Conservation (phyloP, 768 basidiomycete species). For the Mycena indigotica region DNA sequence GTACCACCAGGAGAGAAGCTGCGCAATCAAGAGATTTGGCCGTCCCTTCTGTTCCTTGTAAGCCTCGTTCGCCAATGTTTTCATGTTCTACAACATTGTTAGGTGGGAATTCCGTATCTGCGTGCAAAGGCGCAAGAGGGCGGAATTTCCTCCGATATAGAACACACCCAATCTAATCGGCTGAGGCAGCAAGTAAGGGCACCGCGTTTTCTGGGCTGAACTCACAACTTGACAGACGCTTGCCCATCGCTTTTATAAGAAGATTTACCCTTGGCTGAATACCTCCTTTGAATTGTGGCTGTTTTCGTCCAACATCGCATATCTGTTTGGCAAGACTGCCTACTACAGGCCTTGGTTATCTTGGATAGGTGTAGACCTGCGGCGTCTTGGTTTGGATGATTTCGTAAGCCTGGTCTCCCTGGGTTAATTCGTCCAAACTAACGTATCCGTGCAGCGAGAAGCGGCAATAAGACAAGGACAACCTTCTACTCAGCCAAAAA, state of each 20-base stretch:
- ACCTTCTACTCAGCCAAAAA: conserved; percentile 30
- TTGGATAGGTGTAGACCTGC: conserved; percentile 82
- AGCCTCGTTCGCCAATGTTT: conserved; percentile 28
- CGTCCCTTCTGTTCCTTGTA: conserved; percentile 81
- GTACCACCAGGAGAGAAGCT: conserved; percentile 68
- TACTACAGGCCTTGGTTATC: conserved; percentile 91
- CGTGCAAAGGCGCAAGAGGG: conserved; percentile 90
- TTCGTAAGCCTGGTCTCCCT: conserved; percentile 47
- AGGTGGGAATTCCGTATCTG: conserved; percentile 90
- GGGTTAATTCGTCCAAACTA: conserved; percentile 7
- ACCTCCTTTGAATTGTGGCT: conserved; percentile 79
- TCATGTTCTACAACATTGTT: not conserved
- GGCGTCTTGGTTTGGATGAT: conserved; percentile 78
- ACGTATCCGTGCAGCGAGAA: conserved; percentile 39
- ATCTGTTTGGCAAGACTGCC: conserved; percentile 84
- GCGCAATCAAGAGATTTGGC: conserved; percentile 65
- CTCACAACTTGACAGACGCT: conserved; percentile 54
- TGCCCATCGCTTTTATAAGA: conserved; percentile 66
- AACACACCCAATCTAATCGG: conserved; percentile 52
- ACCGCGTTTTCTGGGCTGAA: conserved; percentile 7
- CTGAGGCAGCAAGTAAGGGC: conserved; percentile 49
- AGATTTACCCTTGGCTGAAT: conserved; percentile 81
- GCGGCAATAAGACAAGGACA: conserved; percentile 35
- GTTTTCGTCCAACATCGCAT: conserved; percentile 81
- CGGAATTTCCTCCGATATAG: conserved; percentile 67